A percentile compares a stretch with the other conserved stretches of the same genome.
Conservation (phyloP, 2,329 filamentous ascomycete species). For the Aspergillus uvarum region DNA sequence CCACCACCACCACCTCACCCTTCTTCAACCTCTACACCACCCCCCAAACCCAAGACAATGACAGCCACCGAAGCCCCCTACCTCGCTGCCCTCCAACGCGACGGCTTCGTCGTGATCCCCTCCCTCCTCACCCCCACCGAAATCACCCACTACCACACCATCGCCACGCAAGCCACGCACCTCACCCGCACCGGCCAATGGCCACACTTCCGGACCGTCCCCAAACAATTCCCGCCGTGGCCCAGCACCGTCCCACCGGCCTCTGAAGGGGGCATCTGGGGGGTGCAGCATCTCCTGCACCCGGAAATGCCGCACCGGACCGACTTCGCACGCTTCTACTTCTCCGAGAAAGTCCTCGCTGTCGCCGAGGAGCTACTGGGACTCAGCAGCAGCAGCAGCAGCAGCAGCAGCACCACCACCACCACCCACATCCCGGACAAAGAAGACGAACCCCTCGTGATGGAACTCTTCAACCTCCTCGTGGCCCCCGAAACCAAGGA, state of each 20-base stretch:
- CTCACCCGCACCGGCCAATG: constrained; percentile 69
- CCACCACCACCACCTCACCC: not conserved
- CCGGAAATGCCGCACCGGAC: constrained; percentile 64
- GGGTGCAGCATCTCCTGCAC: constrained; percentile 80
- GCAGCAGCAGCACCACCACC: constrained; percentile 23
- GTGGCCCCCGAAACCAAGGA: constrained; percentile 65
- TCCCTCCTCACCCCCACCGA: constrained; percentile 59
- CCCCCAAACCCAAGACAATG: constrained; percentile 10
- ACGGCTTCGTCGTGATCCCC: constrained; percentile 76
- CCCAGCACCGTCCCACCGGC: constrained; percentile 52
- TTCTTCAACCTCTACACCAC: not conserved
- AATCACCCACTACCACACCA: constrained; percentile 60
- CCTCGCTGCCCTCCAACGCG: constrained; percentile 58
- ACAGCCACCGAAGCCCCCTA: constrained; percentile 35
- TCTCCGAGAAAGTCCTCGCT: constrained; percentile 62
- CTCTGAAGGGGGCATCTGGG: constrained; percentile 71
- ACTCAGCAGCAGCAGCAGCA: constrained; percentile 25
- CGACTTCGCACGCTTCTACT: constrained; percentile 69
- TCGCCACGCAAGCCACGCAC: constrained; percentile 57
- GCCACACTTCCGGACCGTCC: constrained; percentile 79
- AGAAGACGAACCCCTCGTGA: constrained; percentile 66
- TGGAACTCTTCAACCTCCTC: constrained; percentile 87
- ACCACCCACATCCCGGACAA: too few species aligned
- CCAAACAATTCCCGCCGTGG: constrained; percentile 92
- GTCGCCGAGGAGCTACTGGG: constrained; percentile 66